Base-by-base conservation (phyloP, 148 eudicot genomes). In the Pouteria glomerata region DNA sequence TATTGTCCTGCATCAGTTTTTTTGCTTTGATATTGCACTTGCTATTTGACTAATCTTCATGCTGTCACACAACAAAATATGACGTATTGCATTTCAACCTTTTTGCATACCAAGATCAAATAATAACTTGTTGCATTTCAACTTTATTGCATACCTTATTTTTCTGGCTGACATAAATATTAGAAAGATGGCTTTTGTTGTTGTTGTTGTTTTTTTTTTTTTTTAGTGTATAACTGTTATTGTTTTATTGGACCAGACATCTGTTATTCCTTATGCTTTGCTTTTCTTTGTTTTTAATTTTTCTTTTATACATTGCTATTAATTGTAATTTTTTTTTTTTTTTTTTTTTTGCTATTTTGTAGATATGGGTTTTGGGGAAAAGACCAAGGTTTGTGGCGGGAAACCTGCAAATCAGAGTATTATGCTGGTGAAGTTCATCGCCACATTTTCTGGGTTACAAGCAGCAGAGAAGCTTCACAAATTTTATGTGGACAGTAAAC, bases 391-490 rank as follows among this genome's bases (percentile, higher is more conserved):
- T 6, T 73, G 79, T 74, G 73, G 37, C 33, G 90, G 88, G 33
- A 82, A 79, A 69, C 79, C 88, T 73, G 88, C 79, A 47, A 82
- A 71, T 42, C 82, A 80, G 44, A 78, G 82, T 35, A 70, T 75
- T 23, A 71, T 79, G 76, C 65, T 82, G 74, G 88, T 82, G 68
- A 79, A 79, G 74, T 86, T 86, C 68, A 81, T 27, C 11, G 78
- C 78, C 31, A 88, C 85, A 10, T 47, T 76, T 41, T 83, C 90
- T 52, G 90, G 90, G 27, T 73, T 88, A 57, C 80, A 71, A 80
- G 88, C 84, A 71, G 90, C 88, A 63, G 84, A 80, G 72, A 81
- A 85, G 66, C 83, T 84, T 60, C 84, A 82, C 66, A 73, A 68
- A 29, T 47, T 75, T 23, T 88, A 75, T 39, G 30, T 70, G 35